Conservation (phyloP, 176 grass and related monocot genomes). For the Dactylis glomerata region DNA sequence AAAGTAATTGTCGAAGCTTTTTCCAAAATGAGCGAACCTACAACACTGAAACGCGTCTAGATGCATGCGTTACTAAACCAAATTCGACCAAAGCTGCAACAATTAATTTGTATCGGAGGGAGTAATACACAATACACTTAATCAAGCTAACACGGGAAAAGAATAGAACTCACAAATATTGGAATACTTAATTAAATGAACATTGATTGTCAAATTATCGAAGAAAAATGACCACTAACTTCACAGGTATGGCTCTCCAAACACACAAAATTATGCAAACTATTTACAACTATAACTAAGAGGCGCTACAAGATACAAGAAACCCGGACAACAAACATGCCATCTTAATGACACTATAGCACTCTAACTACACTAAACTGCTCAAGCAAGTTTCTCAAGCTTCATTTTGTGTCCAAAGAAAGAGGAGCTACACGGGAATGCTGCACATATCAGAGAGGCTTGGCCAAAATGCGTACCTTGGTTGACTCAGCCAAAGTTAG, state of each 20-base stretch:
- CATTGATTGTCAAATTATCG: background rate
- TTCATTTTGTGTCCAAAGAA: background rate
- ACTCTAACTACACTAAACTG: background rate
- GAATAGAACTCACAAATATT: background rate
- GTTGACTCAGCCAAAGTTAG: slow-evolving; percentile 87
- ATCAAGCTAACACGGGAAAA: background rate
- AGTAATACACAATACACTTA: background rate
- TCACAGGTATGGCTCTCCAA: slow-evolving; percentile 2
- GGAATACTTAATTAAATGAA: slow-evolving; percentile 8
- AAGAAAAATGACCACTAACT: background rate
- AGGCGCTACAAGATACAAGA: background rate
- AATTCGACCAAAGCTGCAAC: no score
- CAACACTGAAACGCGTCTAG: no score
- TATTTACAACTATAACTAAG: slow-evolving; percentile 4
- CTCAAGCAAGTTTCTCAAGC: slow-evolving; percentile 6
- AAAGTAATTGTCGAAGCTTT: no score
- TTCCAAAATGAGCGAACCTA: no score
- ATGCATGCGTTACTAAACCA: no score
- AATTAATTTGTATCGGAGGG: no score
- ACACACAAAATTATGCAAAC: background rate
- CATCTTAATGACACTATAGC: background rate
- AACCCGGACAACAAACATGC: background rate
- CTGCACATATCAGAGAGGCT: background rate
- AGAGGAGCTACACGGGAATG: background rate
- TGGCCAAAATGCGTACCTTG: slow-evolving; percentile 50